Conservation (phyloP, 2,329 filamentous ascomycete species). For the Chrysoporthe deuterocubensis region DNA sequence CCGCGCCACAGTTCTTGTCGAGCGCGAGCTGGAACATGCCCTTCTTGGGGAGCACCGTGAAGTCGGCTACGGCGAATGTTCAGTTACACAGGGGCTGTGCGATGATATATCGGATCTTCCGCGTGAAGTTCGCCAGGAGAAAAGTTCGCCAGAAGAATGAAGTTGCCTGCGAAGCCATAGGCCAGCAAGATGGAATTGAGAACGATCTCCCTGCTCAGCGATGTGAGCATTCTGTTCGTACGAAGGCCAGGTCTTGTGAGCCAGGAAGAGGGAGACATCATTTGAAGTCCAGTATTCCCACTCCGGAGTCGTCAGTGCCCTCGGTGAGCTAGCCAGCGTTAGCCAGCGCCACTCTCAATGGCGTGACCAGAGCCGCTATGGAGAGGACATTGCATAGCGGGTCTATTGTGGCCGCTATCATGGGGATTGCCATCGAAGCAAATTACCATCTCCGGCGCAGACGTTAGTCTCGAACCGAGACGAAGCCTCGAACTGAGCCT, state of each 20-base stretch:
- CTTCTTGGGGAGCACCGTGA: too few relatives aligned
- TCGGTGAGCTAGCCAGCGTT: slow-evolving; percentile 48
- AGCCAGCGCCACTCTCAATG: slow-evolving; percentile 59
- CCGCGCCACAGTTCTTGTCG: neutral
- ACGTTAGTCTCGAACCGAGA: neutral
- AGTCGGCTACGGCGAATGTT: too few relatives aligned
- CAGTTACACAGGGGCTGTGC: slow-evolving; percentile 59
- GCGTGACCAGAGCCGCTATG: slow-evolving; percentile 68
- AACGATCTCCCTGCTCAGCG: slow-evolving; percentile 53
- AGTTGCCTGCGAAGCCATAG: slow-evolving; percentile 67
- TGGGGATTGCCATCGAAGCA: slow-evolving; percentile 51
- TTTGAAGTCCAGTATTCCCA: slow-evolving; percentile 60
- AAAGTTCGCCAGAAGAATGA: slow-evolving; percentile 74
- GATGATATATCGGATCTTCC: slow-evolving; percentile 67
- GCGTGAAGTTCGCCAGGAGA: slow-evolving; percentile 71
- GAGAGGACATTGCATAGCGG: slow-evolving; percentile 73
- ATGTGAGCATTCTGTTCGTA: too few relatives aligned
- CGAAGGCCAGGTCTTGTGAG: neutral
- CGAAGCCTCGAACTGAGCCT: too few relatives aligned
- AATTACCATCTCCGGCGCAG: slow-evolving; percentile 43
- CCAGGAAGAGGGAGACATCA: slow-evolving; percentile 49
- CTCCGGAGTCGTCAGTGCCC: slow-evolving; percentile 54
- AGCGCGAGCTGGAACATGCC: slow-evolving; percentile 20
- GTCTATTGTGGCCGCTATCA: slow-evolving; percentile 70
- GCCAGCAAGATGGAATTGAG: slow-evolving; percentile 68